Evolutionary conservation across 2,329 filamentous ascomycete species (phyloP).

Genomic region (Annulohypoxylon truncatum): DNA sequence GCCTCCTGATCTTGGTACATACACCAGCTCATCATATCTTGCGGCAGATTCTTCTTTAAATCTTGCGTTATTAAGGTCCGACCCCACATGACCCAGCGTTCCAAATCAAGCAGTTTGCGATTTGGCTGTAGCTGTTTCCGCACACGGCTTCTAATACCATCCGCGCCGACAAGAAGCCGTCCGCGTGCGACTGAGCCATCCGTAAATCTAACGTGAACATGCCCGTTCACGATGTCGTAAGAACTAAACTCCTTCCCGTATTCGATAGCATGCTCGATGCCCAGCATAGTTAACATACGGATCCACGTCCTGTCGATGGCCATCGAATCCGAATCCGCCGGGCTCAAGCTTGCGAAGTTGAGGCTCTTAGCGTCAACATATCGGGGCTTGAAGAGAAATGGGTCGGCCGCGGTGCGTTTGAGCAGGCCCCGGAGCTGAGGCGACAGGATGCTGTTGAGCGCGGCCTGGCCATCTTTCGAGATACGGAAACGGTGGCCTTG

Average conservation of each 20-base stretch:
- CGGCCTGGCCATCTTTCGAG: slow-evolving; percentile 42
- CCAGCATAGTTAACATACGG: slow-evolving; percentile 43
- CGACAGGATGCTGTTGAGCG: slow-evolving; percentile 45
- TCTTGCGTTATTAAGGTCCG: slow-evolving; percentile 45
- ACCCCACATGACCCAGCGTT: slow-evolving; percentile 51
- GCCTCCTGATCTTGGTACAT: slow-evolving; percentile 47
- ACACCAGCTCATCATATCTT: slow-evolving; percentile 48
- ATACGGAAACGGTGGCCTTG: slow-evolving; percentile 51
- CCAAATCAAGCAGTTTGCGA: slow-evolving; percentile 47
- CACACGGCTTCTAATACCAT: slow-evolving; percentile 49
- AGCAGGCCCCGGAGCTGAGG: slow-evolving; percentile 41
- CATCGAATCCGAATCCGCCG: slow-evolving; percentile 35
- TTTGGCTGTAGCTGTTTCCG: slow-evolving; percentile 49
- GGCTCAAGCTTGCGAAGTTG: slow-evolving; percentile 36
- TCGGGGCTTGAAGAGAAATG: slow-evolving; percentile 41
- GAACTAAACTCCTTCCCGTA: slow-evolving; percentile 49
- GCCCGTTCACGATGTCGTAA: slow-evolving; percentile 39
- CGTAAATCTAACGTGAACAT: slow-evolving; percentile 42
- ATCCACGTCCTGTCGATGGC: slow-evolving; percentile 50
- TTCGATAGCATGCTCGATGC: slow-evolving; percentile 46
- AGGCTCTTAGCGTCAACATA: slow-evolving; percentile 46
- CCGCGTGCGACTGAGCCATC: slow-evolving; percentile 46
- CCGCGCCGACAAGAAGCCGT: slow-evolving; percentile 48
- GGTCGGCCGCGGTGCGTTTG: slow-evolving; percentile 39
- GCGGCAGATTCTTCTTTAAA: slow-evolving; percentile 32